Conservation (phyloP, 495 filamentous ascomycete genomes). For the Daldinia concentrica region DNA sequence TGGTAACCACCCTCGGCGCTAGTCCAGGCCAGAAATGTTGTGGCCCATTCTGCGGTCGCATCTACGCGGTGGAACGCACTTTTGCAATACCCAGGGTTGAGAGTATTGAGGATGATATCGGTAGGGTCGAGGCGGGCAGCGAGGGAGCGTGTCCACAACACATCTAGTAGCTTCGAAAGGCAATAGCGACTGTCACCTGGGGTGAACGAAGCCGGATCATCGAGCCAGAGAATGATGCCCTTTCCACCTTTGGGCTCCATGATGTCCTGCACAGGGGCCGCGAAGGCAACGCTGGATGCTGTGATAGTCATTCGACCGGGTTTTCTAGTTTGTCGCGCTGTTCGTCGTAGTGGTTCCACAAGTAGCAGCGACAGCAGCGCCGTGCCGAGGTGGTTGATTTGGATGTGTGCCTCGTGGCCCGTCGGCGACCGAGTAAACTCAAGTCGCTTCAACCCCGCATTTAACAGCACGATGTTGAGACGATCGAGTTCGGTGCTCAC, state of each 20-base stretch:
- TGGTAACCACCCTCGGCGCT: conserved; percentile 27
- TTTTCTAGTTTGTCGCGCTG: conserved; percentile 35
- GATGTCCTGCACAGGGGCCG: conserved; percentile 42
- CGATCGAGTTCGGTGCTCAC: conserved; percentile 44
- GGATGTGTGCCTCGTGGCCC: conserved; percentile 58
- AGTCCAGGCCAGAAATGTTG: conserved; percentile 29
- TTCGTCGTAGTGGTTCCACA: conserved; percentile 47
- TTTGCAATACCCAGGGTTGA: conserved; percentile 61
- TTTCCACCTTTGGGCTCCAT: conserved; percentile 45
- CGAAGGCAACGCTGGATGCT: conserved; percentile 49
- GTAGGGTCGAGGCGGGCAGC: conserved; percentile 46
- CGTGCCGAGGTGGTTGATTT: conserved; percentile 52
- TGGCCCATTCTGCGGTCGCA: conserved; percentile 37
- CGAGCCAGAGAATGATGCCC: conserved; percentile 55
- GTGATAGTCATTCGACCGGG: conserved; percentile 56
- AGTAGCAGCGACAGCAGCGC: conserved; percentile 31
- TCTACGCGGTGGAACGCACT: conserved; percentile 53
- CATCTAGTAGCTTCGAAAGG: conserved; percentile 61
- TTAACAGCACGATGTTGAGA: conserved; percentile 57
- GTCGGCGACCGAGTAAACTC: conserved; percentile 43
- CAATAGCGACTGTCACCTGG: conserved; percentile 53
- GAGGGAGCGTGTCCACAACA: conserved; percentile 59
- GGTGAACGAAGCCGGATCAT: conserved; percentile 48
- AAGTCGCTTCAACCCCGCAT: conserved; percentile 52
- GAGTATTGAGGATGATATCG: conserved; percentile 60